Percentiles rank a stretch among this genome's conserved stretches.
Conservation (phyloP, 1,139 yeast species). For the Pichia sp. region DNA sequence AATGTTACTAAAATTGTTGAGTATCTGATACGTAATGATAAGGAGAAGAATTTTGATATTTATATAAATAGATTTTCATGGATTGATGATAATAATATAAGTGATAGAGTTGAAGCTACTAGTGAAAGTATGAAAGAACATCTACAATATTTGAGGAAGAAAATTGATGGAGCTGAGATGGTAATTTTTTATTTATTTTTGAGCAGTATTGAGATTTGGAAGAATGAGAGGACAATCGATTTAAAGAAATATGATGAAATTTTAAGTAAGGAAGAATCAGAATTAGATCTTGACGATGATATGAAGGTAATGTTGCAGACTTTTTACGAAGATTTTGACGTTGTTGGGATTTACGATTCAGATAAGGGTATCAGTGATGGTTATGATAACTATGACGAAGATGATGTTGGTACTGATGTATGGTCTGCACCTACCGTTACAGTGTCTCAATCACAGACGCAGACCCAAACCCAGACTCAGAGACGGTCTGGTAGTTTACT, state of each 20-base stretch:
- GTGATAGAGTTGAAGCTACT: neutral
- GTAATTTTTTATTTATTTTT: slow-evolving; percentile 9
- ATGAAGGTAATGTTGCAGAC: slow-evolving; percentile 7
- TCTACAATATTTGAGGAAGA: neutral
- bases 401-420: neutral
- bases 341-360: slow-evolving; percentile 9
- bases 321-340: slow-evolving; percentile 14
- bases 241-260: neutral
- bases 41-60: slow-evolving; percentile 4
- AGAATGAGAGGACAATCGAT: slow-evolving; percentile 2
- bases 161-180: neutral
- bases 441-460: slow-evolving; percentile 8
- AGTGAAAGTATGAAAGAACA: neutral
- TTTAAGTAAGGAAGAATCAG: neutral
- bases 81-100: slow-evolving; percentile 5
- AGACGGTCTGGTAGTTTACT: too few relatives aligned
- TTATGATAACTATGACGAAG: neutral
- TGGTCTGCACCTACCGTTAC: slow-evolving; percentile 8
- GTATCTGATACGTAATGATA: slow-evolving; percentile 40
- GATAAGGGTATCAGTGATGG: slow-evolving; percentile 5
- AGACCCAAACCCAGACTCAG: neutral
- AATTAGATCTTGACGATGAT: slow-evolving; percentile 2
- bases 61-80: slow-evolving; percentile 3
- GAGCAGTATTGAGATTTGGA: slow-evolving; percentile 9
- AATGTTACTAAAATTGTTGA: slow-evolving; percentile 9